Evolutionary conservation across 169 alveolate genomes (phyloP).

Genomic region (Plasmodium falciparum): DNA sequence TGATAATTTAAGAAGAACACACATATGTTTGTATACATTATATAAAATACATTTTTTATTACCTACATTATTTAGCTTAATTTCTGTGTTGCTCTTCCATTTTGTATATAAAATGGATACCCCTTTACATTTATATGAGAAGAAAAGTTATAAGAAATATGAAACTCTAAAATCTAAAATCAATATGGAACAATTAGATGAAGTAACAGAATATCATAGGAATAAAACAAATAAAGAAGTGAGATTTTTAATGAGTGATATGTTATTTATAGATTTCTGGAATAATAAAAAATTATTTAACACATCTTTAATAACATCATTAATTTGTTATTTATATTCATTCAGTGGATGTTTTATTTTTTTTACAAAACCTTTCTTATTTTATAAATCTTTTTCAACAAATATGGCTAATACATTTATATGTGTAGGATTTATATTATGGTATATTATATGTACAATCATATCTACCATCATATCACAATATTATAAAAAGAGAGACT

Average conservation of each 20-base stretch:
- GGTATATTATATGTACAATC: slow-evolving; percentile 28
- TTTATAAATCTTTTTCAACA: slow-evolving; percentile 7
- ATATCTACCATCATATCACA: neutral
- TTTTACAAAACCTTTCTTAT: slow-evolving; percentile 17
- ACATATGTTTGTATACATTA: neutral
- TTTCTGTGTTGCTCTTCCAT: slow-evolving; percentile 14
- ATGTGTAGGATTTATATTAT: slow-evolving; percentile 14
- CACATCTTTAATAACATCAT: slow-evolving; percentile 1
- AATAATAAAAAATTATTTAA: slow-evolving; percentile 21
- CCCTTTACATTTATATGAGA: slow-evolving; percentile 58
- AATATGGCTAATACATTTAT: slow-evolving; percentile 15
- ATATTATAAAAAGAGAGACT: slow-evolving; percentile 9
- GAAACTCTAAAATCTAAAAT: slow-evolving; percentile 35
- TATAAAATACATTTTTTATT: slow-evolving; percentile 26
- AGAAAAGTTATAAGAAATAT: slow-evolving; percentile 31
- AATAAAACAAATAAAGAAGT: slow-evolving; percentile 20
- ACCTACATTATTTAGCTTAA: slow-evolving; percentile 34
- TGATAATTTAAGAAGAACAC: neutral
- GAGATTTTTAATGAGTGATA: slow-evolving; percentile 25
- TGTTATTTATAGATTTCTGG: slow-evolving; percentile 19
- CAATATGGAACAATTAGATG: slow-evolving; percentile 12
- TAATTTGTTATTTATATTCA: slow-evolving; percentile 34
- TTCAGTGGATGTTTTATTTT: slow-evolving; percentile 41
- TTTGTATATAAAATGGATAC: slow-evolving; percentile 51
- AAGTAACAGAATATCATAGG: slow-evolving; percentile 33